Evolutionary conservation across 1,284 basidiomycete genomes (phyloP).

Genomic region (Apiotrichum sp.): DNA sequence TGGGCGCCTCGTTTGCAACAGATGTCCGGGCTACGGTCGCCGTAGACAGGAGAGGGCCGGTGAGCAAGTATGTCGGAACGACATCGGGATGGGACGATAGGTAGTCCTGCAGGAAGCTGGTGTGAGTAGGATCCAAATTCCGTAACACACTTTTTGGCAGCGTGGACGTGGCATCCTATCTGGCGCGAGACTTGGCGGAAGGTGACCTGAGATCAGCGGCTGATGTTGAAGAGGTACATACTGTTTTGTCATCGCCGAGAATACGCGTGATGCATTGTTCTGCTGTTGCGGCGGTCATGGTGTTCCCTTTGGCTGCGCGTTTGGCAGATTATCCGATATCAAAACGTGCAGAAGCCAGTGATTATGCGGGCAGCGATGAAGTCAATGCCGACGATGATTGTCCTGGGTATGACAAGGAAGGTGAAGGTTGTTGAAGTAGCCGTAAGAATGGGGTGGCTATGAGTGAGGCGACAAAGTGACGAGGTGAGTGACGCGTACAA

Average conservation of each 20-base stretch:
- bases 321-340: too few relatives aligned
- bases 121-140: neutral
- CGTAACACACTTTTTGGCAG: slow-evolving; percentile 37
- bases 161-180: slow-evolving; percentile 34
- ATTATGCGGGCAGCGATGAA: too few relatives aligned
- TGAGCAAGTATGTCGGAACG: slow-evolving; percentile 34
- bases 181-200: slow-evolving; percentile 37
- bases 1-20: neutral
- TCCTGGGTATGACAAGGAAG: too few relatives aligned
- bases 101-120: slow-evolving; percentile 7
- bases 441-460: too few relatives aligned
- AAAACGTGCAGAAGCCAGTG: too few relatives aligned
- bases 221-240: neutral
- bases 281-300: neutral
- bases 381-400: too few relatives aligned
- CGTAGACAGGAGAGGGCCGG: slow-evolving; percentile 28
- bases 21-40: slow-evolving; percentile 25
- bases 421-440: too few relatives aligned
- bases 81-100: slow-evolving; percentile 20
- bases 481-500: too few relatives aligned
- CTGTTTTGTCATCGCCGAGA: slow-evolving; percentile 6
- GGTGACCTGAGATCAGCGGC: slow-evolving; percentile 24
- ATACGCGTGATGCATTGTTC: slow-evolving; percentile 1
- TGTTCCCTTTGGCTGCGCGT: too few relatives aligned
- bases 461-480: too few relatives aligned